Percentiles rank a stretch among this genome's conserved stretches.
Evolutionary conservation across 2,329 filamentous ascomycete species (phyloP).

Genomic region (Colletotrichum gloeosporioides): DNA sequence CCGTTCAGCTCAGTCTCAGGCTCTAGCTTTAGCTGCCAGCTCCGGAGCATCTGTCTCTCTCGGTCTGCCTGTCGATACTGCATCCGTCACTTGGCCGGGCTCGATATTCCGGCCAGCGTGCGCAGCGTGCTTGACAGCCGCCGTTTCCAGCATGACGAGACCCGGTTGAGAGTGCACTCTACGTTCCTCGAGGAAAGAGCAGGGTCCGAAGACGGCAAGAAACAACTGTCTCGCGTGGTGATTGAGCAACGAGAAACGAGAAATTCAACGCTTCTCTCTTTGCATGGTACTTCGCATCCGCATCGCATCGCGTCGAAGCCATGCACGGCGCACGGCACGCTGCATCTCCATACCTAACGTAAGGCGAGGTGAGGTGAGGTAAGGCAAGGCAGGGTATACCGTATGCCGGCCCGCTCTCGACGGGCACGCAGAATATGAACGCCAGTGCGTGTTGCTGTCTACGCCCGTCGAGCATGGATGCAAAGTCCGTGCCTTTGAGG

Average conservation of each 20-base stretch:
- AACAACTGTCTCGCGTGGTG: not conserved
- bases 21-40: not conserved
- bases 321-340: not conserved
- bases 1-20: not conserved
- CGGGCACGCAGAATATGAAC: not conserved
- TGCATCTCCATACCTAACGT: not conserved
- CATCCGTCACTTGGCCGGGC: conserved; percentile 5
- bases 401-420: not conserved
- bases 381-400: not conserved
- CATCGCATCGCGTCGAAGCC: not conserved
- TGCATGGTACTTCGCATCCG: conserved; percentile 12
- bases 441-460: not conserved
- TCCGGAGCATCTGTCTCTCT: not conserved
- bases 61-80: not conserved
- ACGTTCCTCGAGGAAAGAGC: not conserved
- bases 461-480: not conserved
- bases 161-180: not conserved
- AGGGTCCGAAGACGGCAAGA: not conserved
- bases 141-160: conserved; percentile 6
- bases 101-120: not conserved
- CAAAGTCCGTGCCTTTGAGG: not conserved
- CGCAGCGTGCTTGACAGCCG: not conserved
- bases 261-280: not conserved
- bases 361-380: not conserved
- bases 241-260: not conserved